Evolutionary conservation across 768 basidiomycete species (phyloP).

Genomic region (Imleria badia): DNA sequence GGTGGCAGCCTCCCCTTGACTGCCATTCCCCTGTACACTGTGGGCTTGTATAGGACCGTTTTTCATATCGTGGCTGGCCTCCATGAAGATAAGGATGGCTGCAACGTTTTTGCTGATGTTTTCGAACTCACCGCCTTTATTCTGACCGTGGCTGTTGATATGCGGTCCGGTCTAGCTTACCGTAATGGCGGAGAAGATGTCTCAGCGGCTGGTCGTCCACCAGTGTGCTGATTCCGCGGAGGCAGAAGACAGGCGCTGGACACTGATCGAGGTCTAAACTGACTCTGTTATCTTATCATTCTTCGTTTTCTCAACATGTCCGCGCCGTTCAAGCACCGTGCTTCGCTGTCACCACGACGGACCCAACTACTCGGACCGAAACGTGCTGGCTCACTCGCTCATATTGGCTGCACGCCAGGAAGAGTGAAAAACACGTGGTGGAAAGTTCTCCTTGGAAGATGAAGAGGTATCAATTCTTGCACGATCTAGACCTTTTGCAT

Average conservation of each 20-base stretch:
- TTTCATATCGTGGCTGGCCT: not conserved
- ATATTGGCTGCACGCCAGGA: not conserved
- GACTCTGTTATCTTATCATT: slow-evolving; percentile 28
- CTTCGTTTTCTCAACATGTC: slow-evolving; percentile 8
- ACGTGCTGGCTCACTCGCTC: slow-evolving; percentile 8
- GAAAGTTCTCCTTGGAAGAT: not conserved
- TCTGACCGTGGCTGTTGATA: not conserved
- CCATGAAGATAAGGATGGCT: slow-evolving; percentile 3
- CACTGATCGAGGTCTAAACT: slow-evolving; percentile 12
- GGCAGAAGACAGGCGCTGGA: not conserved
- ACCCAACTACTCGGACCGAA: not conserved
- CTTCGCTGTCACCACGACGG: not conserved
- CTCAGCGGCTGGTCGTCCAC: not conserved
- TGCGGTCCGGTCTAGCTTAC: not conserved
- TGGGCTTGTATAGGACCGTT: not conserved
- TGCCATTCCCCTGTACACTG: not conserved
- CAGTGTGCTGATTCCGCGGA: slow-evolving; percentile 24
- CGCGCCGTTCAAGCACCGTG: slow-evolving; percentile 25
- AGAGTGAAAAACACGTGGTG: not conserved
- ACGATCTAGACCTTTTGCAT: not conserved
- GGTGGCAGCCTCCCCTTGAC: not conserved
- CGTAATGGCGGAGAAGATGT: slow-evolving; percentile 6
- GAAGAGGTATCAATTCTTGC: not conserved
- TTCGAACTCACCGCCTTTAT: not conserved
- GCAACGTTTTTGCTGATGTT: slow-evolving; percentile 4